phyloP scores from a whole-genome alignment of 2,329 filamentous ascomycete genomes.

The Ceratocystis ficicola region DNA sequence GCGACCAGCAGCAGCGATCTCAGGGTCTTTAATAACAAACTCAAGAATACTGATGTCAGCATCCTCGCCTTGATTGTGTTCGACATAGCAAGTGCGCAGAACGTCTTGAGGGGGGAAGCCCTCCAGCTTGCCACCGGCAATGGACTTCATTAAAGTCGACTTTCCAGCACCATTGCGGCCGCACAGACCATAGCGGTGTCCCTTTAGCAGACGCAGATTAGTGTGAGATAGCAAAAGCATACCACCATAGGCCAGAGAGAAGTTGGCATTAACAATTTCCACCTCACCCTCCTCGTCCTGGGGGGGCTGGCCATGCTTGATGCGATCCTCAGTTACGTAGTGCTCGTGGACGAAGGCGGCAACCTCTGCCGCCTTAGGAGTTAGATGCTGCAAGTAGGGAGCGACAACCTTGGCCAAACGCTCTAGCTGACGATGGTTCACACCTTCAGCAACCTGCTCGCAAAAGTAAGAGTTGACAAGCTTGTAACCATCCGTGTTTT shows the following conservation, averaged over 20 bases:
- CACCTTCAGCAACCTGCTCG: conserved; percentile 75
- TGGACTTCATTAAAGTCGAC: conserved; percentile 97
- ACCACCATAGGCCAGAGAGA: conserved; percentile 93
- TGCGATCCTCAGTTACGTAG: conserved; percentile 73
- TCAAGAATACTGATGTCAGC: conserved; percentile 92
- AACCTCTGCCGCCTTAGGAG: conserved; percentile 51
- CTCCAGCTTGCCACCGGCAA: conserved; percentile 89
- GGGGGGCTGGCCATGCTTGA: conserved; percentile 71
- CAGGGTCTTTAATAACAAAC: conserved; percentile 80
- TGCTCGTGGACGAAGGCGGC: conserved; percentile 62
- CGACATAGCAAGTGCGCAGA: conserved; percentile 91
- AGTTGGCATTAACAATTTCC: conserved; percentile 95
- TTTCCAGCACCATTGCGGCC: conserved; percentile 96
- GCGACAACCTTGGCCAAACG: conserved; percentile 57
- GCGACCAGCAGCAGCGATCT: conserved; percentile 63
- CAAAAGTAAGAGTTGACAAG: conserved; percentile 61
- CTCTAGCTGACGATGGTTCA: conserved; percentile 66
- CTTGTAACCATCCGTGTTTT: conserved; percentile 43
- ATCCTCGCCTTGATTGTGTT: conserved; percentile 98
- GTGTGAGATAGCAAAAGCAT: conserved; percentile 96
- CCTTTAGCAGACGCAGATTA: conserved; percentile 86
- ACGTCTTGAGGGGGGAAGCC: conserved; percentile 89
- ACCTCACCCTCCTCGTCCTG: conserved; percentile 85
- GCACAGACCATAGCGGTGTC: conserved; percentile 92
- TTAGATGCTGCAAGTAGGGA: conserved; percentile 63